Base-by-base conservation (phyloP, 2,329 filamentous ascomycete species). In the Tolypocladium album region DNA sequence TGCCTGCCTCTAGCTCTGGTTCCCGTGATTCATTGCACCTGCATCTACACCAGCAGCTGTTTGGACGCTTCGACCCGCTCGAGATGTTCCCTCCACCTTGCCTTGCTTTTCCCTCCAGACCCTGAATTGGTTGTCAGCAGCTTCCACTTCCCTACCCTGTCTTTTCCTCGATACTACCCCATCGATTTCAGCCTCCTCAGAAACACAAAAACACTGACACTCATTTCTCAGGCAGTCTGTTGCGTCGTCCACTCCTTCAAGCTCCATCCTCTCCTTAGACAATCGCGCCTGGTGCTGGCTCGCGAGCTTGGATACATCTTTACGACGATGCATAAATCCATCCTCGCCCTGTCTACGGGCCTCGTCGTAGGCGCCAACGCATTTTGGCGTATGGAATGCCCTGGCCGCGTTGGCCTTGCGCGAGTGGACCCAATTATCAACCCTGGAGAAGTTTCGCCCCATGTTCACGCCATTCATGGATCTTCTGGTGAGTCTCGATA, bases 311-410 rank as follows among this genome's bases (percentile, higher is more conserved):
- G 67, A 69, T 66, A 69, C 62, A 60, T 56, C 43, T 58, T 61
- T 58, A 58, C 43, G 63, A 64, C 39, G 55, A 75, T 76, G 73
- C 67, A 73, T 65, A 74, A 70, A 63, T 68, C 67, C 43, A 58
- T 71, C 42, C 53, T 69, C 62, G 65, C 70, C 63, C 64, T 74
- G 55, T 68, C 71, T 22, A 70, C 68, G 52, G 70, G 69, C 65
- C 67, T 76, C 38, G 63, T 75, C 43, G 70, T 70, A 47, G 65
- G 75, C 60, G 80, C 78, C 55, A 70, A 81, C 66, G 92, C 88
- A 61, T 96, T 96, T 75, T 96, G 90, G 90, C 90, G 92, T 70
- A 89, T 96, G 82, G 88, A 90, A 67, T 96, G 91, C 74, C 88
- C 84, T 66, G 86, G 85, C 60, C 81, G 82, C 55, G 79, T 86